phyloP scores from a whole-genome alignment of 345 rosid genomes.

The Triadica sebifera region DNA sequence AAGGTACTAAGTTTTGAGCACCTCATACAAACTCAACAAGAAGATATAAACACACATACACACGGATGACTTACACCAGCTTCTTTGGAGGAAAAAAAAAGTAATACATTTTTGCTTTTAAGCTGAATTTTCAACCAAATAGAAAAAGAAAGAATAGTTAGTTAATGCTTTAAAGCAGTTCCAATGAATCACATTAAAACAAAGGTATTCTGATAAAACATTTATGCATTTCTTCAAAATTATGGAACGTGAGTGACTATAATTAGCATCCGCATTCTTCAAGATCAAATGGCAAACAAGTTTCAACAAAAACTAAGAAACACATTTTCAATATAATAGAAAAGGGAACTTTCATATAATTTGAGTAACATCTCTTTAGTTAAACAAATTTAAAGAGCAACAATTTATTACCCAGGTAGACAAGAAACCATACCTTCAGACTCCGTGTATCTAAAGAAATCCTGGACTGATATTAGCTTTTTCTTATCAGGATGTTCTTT shows the following conservation, averaged over 20 bases:
- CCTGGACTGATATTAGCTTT: constrained; percentile 88
- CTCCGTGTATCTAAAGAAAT: constrained; percentile 97
- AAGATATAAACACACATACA: background rate
- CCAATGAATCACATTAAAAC: background rate
- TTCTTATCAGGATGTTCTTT: constrained; percentile 95
- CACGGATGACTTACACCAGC: background rate
- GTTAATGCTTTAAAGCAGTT: background rate
- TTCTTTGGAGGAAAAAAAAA: background rate
- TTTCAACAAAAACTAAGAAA: background rate
- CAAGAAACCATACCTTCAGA: constrained; percentile 71
- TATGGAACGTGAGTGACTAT: background rate
- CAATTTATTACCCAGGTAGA: background rate
- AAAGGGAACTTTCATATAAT: background rate
- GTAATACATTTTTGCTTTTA: background rate
- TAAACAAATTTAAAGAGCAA: constrained; percentile 11
- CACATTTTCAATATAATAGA: background rate
- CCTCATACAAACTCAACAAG: background rate
- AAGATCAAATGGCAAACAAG: background rate
- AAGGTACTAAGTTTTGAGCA: background rate
- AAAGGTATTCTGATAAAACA: background rate
- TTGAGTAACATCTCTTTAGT: background rate
- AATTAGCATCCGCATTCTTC: background rate
- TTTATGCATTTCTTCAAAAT: background rate
- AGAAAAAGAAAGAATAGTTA: background rate
- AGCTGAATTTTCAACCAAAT: background rate